Percentiles rank a stretch among this genome's conserved stretches.
phyloP scores from a whole-genome alignment of 2,329 filamentous ascomycete genomes.

The Nigrograna mackinnonii region DNA sequence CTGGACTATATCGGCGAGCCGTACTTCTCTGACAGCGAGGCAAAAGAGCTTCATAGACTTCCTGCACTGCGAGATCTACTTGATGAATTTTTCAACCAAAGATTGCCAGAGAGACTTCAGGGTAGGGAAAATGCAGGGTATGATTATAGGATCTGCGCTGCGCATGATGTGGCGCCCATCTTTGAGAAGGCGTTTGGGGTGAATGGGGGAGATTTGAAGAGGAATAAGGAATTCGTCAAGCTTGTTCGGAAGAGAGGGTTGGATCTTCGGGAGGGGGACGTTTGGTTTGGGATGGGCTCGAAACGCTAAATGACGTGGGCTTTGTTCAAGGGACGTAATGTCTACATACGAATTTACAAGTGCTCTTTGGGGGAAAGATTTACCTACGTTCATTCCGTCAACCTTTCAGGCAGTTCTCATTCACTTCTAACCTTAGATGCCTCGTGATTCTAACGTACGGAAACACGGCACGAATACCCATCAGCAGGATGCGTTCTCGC shows the following conservation, averaged over 20 bases:
- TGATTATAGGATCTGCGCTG: constrained; percentile 38
- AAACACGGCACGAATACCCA: constrained; percentile 41
- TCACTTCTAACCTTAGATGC: too few relatives aligned
- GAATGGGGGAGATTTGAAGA: constrained; percentile 26
- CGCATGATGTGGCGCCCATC: constrained; percentile 36
- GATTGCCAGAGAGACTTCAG: constrained; percentile 15
- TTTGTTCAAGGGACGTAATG: too few relatives aligned
- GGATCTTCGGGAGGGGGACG: constrained; percentile 5
- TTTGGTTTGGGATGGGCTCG: constrained; percentile 3
- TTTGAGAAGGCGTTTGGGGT: constrained; percentile 30
- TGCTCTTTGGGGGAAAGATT: too few relatives aligned
- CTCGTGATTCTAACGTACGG: too few relatives aligned
- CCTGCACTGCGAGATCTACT: constrained; percentile 8
- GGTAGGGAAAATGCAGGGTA: constrained; percentile 30
- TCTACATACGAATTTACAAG: too few relatives aligned
- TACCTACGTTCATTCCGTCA: too few relatives aligned
- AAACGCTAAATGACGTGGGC: too few relatives aligned
- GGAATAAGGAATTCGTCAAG: constrained; percentile 14
- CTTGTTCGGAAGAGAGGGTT: constrained; percentile 12
- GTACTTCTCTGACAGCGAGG: constrained; percentile 15
- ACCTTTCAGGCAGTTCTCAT: too few relatives aligned
- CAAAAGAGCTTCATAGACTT: constrained; percentile 1
- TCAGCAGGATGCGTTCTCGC: constrained; percentile 18
- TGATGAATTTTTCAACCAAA: constrained; percentile 3
- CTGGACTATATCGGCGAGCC: constrained; percentile 14